Evolutionary conservation across 1,139 yeast genomes (phyloP), one percentile per base, ranked within the genome.

Genomic region (Yamadazyma trypodendri): DNA sequence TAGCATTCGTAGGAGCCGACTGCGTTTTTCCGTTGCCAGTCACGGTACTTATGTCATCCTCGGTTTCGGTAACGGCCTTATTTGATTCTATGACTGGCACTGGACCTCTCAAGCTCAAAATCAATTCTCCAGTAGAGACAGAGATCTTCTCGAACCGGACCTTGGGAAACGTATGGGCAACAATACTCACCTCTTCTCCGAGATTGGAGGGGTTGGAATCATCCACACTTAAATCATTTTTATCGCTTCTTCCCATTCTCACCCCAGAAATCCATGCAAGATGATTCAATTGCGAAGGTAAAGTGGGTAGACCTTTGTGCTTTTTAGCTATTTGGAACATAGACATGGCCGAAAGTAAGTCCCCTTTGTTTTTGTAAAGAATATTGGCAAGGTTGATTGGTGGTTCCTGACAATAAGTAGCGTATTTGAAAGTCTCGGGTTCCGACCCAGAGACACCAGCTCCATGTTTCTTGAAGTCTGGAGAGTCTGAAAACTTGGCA

Each of bases 191-290:
- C 56, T 92, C 97, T 58, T 89, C 97, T 4, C 96, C 96, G 16
- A 90, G 61, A 51, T 86, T 87, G 13, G 81, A 75, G 2, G 84
- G 89, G 23, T 69, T 73, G 23, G 28, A 12, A 44, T 66, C 75
- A 42, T 68, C 78, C 24, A 43, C 46, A 5, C 49, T 47, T 8
- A 54, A 38, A 3, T 49, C 50, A 16, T 52, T 52, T 32, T 43
- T 52, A 1, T 88, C 88, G 3, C 75, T 62, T 35, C 76, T 68
- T 0, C 94, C 94, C 63, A 78, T 79, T 38, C 92, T 70, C 6
- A 92, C 95, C 34, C 97, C 97, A 0, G 96, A 83, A 30, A 92
- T 83, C 98, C 98, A 92, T 48, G 84, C 81, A 43, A 92, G 65
- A 54, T 90, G 96, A 47, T 81, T 81, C 27, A 77, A 60, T 41